Evolutionary conservation across 306 rosid species (phyloP).

Genomic region (Crataegus laevigata): DNA sequence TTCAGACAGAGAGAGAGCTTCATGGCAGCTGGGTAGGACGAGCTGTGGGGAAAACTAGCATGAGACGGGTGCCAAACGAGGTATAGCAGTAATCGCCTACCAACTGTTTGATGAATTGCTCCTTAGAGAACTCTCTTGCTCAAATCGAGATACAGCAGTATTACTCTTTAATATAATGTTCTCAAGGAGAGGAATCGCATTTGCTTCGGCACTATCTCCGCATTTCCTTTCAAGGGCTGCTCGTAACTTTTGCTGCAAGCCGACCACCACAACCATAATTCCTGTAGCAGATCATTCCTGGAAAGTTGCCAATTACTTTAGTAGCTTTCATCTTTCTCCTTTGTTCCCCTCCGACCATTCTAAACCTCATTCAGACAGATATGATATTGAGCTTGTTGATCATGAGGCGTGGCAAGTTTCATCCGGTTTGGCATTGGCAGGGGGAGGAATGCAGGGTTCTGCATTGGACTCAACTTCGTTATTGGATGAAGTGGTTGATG

Average conservation of each 20-base stretch:
- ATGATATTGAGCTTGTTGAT: slow-evolving; percentile 61
- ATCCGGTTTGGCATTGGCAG: slow-evolving; percentile 56
- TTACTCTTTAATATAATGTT: slow-evolving; percentile 17
- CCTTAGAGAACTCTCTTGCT: not conserved
- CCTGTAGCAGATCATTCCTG: slow-evolving; percentile 4
- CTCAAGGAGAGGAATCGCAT: slow-evolving; percentile 25
- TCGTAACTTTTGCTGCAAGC: slow-evolving; percentile 26
- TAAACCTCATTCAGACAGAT: slow-evolving; percentile 30
- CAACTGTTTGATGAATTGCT: slow-evolving; percentile 25
- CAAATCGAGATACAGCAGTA: not conserved
- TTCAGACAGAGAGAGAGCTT: not conserved
- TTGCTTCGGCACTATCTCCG: slow-evolving; percentile 15
- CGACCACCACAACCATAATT: slow-evolving; percentile 11
- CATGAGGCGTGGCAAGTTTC: slow-evolving; percentile 62
- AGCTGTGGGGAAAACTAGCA: not conserved
- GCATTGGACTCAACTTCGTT: slow-evolving; percentile 9
- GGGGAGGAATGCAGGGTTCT: slow-evolving; percentile 30
- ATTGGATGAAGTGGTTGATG: slow-evolving; percentile 23
- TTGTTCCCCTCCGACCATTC: slow-evolving; percentile 27
- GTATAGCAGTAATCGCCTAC: not conserved
- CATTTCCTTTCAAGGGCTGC: slow-evolving; percentile 15
- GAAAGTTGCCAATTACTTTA: slow-evolving; percentile 22
- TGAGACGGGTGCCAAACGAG: not conserved
- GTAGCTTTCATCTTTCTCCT: slow-evolving; percentile 41
- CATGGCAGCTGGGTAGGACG: not conserved